phyloP scores from a whole-genome alignment of 805 yeast genomes.

The Groenewaldozyma salmanticensis region DNA sequence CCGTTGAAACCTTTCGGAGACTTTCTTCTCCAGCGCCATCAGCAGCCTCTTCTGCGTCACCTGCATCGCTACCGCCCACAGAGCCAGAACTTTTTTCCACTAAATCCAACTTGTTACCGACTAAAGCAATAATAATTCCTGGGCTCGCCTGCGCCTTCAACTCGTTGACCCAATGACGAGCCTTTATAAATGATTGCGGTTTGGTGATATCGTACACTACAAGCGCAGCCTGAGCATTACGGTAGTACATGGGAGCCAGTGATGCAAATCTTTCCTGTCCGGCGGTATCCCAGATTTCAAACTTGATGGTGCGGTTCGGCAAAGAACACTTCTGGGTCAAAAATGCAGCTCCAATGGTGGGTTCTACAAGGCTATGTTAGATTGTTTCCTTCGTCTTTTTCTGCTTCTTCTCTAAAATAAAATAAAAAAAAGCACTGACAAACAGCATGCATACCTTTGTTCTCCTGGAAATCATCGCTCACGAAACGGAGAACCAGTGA shows the following conservation, averaged over 20 bases:
- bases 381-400: no score
- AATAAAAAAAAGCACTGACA: no score
- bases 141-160: constrained; percentile 92
- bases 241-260: constrained; percentile 92
- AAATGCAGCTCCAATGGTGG: constrained; percentile 97
- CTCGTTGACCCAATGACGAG: constrained; percentile 97
- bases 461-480: constrained; percentile 91
- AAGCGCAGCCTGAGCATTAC: constrained; percentile 94
- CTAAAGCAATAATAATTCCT: constrained; percentile 84
- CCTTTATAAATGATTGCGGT: constrained; percentile 89
- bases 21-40: constrained; percentile 31
- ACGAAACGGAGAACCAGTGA: constrained; percentile 88
- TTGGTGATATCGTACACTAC: constrained; percentile 94
- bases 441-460: constrained; percentile 41
- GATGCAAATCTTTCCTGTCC: constrained; percentile 97
- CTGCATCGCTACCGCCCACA: constrained; percentile 13
- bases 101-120: constrained; percentile 86
- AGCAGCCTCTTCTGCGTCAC: constrained; percentile 14
- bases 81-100: constrained; percentile 34
- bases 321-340: constrained; percentile 87
- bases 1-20: constrained; percentile 67
- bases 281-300: constrained; percentile 72
- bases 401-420: no score
- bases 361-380: constrained; percentile 44
- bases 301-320: constrained; percentile 78